Percentiles rank a stretch among this genome's conserved stretches.
phyloP scores from a whole-genome alignment of 768 basidiomycete genomes.

The Lenzites betulinus region DNA sequence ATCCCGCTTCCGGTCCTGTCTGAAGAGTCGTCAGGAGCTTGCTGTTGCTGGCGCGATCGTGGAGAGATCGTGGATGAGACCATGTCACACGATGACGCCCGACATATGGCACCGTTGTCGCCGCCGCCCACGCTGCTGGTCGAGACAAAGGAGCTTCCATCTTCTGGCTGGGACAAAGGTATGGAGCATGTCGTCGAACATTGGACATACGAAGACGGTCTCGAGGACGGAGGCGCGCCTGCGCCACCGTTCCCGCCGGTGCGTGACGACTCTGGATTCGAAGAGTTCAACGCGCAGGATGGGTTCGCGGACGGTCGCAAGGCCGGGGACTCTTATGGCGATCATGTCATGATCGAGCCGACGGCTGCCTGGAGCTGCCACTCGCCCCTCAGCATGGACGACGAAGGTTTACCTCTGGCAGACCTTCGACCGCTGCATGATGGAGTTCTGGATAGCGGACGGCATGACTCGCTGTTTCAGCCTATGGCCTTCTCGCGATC shows the following conservation, averaged over 20 bases:
- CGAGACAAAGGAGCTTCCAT: conserved; percentile 16
- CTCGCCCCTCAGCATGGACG: conserved; percentile 21
- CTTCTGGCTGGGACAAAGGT: background rate
- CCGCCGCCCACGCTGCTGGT: conserved; percentile 24
- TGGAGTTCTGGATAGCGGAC: background rate
- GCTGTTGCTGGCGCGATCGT: conserved; percentile 3
- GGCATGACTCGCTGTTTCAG: conserved; percentile 1
- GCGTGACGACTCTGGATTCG: conserved; percentile 27
- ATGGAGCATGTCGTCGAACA: conserved; percentile 5
- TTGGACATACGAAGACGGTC: conserved; percentile 16
- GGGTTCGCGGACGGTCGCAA: conserved; percentile 4
- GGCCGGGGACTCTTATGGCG: conserved; percentile 4
- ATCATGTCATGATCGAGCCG: conserved; percentile 19
- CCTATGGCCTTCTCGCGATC: background rate
- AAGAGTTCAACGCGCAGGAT: conserved; percentile 19
- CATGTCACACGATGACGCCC: conserved; percentile 20
- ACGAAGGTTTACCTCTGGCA: conserved; percentile 10
- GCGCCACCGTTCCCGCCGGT: conserved; percentile 19
- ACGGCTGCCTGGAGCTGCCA: conserved; percentile 20
- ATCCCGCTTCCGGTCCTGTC: conserved; percentile 24
- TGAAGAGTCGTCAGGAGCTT: conserved; percentile 4
- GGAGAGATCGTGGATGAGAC: conserved; percentile 5
- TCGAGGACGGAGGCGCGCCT: conserved; percentile 4
- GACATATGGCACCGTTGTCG: conserved; percentile 19
- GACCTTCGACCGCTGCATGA: conserved; percentile 11